Evolutionary conservation across 2,329 filamentous ascomycete species (phyloP), one percentile per base, ranked within the genome.

Genomic region (Fusarium sp.): DNA sequence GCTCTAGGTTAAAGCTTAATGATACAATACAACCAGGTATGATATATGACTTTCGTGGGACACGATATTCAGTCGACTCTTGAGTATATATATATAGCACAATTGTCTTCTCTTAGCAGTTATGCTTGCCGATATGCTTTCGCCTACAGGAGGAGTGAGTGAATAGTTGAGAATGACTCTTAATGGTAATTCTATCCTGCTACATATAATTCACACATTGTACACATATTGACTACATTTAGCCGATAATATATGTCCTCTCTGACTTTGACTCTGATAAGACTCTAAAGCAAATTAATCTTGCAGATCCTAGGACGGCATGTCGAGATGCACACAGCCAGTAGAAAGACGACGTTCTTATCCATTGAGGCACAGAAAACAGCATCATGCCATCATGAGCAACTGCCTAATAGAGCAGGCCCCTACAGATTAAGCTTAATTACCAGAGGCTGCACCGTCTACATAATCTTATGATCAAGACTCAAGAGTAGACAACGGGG

Each of bases 151-250:
- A 10, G 5, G 11, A 37, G 34, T 37, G 5, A 18, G 32, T 37
- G 34, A 28, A 37, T 7, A n/a, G 10, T 10, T 37, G 18, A 37
- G 16, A n/a, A 37, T 37, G 10, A n/a, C 5, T 5, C 10, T n/a
- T 11, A 8, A 34, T 37, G 34, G 34, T n/a, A 37, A 37, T 46
- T 67, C 60, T 65, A 67, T 70, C 51, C 55, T 68, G 43, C 60
- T 74, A 74, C 64, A 72, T 74, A 74, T 67, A 72, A 65, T 40
- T 40, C 50, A 40, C 45, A 37, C 10, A 37, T 12, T 12, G 5
- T 37, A n/a, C 9, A 37, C 34, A 37, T n/a, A 37, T n/a, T 37
- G 18, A 6, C 34, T 37, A 18, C 18, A 37, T 37, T 37, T 37
- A 37, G 34, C 34, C 34, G 10, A n/a, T 12, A 37, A n/a, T 3